phyloP scores from a whole-genome alignment of 306 rosid genomes.

The Corylus heterophylla region DNA sequence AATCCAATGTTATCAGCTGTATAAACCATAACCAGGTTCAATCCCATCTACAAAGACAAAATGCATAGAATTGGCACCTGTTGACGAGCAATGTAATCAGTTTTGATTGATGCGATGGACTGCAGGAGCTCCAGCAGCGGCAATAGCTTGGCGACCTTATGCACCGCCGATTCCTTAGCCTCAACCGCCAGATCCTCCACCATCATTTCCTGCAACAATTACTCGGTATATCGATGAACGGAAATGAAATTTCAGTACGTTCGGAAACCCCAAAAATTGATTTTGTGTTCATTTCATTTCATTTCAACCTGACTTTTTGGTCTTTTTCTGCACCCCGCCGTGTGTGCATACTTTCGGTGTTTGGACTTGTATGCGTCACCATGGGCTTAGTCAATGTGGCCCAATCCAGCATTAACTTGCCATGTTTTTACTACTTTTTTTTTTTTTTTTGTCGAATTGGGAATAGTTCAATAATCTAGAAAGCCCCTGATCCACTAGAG shows the following conservation, averaged over 20 bases:
- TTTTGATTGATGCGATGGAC: conserved; percentile 85
- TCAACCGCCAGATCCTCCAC: conserved; percentile 92
- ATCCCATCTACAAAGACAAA: conserved; percentile 1
- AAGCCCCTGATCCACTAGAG: no score
- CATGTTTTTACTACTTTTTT: no score
- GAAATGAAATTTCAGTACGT: background rate
- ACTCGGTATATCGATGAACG: background rate
- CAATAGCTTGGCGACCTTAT: conserved; percentile 91
- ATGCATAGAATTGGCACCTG: conserved; percentile 53
- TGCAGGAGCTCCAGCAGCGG: conserved; percentile 93
- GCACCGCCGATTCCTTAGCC: conserved; percentile 92
- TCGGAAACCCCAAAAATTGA: background rate
- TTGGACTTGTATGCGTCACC: no score
- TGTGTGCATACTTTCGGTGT: no score
- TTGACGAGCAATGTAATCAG: conserved; percentile 93
- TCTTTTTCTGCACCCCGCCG: no score
- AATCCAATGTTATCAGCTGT: background rate
- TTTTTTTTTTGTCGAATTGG: no score
- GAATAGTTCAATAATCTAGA: no score
- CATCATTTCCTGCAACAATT: conserved; percentile 54
- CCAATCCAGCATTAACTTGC: no score
- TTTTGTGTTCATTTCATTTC: background rate
- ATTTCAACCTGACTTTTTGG: no score
- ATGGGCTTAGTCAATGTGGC: background rate
- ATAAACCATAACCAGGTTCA: background rate